Conservation (phyloP, 1,284 basidiomycete genomes). For the Irpex sp. region DNA sequence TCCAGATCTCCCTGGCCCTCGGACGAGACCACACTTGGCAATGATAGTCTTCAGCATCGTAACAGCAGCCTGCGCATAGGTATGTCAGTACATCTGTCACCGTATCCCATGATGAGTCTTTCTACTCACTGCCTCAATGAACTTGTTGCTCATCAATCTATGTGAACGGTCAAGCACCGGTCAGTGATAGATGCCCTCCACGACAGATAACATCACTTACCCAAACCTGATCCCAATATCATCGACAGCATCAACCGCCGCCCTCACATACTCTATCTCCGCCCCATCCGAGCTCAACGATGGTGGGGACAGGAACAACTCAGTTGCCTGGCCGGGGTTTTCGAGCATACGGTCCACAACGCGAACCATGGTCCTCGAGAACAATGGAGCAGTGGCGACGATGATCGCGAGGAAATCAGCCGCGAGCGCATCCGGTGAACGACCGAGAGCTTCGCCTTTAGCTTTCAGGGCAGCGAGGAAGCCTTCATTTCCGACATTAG, state of each 20-base stretch:
- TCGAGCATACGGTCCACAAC: constrained; percentile 1
- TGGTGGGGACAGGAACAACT: neutral
- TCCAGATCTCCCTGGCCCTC: constrained; percentile 9
- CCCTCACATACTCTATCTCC: neutral
- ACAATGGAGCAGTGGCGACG: constrained; percentile 9
- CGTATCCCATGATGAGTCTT: no score
- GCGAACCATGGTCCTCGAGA: constrained; percentile 4
- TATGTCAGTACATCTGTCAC: neutral
- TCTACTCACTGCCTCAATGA: constrained; percentile 5
- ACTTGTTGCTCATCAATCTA: constrained; percentile 6
- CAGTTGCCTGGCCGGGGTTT: neutral
- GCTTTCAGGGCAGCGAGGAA: neutral
- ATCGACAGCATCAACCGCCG: neutral
- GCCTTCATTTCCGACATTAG: neutral
- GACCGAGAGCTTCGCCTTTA: neutral
- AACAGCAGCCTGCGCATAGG: constrained; percentile 1
- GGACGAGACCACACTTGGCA: neutral
- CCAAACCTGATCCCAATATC: constrained; percentile 4
- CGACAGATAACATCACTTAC: neutral
- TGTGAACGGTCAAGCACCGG: neutral
- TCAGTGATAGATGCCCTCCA: neutral
- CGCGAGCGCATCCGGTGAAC: constrained; percentile 17
- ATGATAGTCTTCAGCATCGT: constrained; percentile 8
- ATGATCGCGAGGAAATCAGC: constrained; percentile 5
- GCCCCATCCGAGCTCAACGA: neutral